Conservation (phyloP, 805 yeast genomes). For the Zygotorulaspora chibaensis region DNA sequence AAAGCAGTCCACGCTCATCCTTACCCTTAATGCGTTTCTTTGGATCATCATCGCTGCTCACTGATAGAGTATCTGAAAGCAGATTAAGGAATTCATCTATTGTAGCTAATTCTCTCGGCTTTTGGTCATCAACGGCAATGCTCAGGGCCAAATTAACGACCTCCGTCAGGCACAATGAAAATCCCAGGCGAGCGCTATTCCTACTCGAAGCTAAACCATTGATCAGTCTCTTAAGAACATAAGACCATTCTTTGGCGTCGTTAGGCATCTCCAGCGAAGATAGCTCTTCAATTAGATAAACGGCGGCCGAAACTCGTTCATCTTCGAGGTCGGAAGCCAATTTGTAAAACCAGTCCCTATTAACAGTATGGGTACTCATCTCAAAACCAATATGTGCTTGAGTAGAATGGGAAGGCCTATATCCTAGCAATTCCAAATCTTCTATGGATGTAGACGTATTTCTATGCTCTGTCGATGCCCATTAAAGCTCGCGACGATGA, state of each 20-base stretch:
- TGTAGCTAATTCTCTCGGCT: slow-evolving; percentile 18
- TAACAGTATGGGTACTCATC: slow-evolving; percentile 35
- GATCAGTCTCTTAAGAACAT: slow-evolving; percentile 72
- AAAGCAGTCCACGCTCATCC: slow-evolving; percentile 71
- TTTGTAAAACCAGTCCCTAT: slow-evolving; percentile 70
- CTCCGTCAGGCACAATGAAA: slow-evolving; percentile 82
- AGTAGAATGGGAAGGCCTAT: background rate
- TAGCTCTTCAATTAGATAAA: slow-evolving; percentile 58
- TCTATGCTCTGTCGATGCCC: background rate
- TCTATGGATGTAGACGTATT: background rate
- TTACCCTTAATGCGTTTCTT: slow-evolving; percentile 60
- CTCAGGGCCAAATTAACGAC: slow-evolving; percentile 39
- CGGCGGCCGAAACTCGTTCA: slow-evolving; percentile 72
- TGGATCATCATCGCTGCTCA: slow-evolving; percentile 41
- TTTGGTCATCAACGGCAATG: slow-evolving; percentile 16
- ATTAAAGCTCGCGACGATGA: no score
- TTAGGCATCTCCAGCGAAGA: slow-evolving; percentile 31
- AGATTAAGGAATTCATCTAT: slow-evolving; percentile 23
- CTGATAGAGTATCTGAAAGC: slow-evolving; percentile 33
- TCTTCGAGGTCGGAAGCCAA: slow-evolving; percentile 71
- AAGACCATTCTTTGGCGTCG: slow-evolving; percentile 63
- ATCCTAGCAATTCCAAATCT: background rate
- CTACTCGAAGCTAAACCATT: slow-evolving; percentile 79
- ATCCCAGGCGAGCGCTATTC: slow-evolving; percentile 82
- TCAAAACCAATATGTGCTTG: background rate